phyloP scores from a whole-genome alignment of 2,329 filamentous ascomycete genomes.

The Aspergillus ibericus region DNA sequence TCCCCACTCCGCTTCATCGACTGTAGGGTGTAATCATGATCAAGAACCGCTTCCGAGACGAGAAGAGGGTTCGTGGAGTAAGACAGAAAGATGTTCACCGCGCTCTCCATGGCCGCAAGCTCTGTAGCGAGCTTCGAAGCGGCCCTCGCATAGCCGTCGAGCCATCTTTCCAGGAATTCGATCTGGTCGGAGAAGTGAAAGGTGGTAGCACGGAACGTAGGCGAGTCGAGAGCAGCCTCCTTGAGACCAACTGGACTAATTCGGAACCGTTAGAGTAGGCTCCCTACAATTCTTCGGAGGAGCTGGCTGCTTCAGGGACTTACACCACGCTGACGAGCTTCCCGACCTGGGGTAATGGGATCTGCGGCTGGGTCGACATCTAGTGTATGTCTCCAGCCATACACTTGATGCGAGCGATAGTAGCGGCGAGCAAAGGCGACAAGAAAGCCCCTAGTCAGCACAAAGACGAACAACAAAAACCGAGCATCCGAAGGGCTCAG shows the following conservation, averaged over 20 bases:
- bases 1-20: slow-evolving; percentile 84
- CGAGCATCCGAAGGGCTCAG: slow-evolving; percentile 13
- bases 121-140: slow-evolving; percentile 63
- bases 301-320: slow-evolving; percentile 16
- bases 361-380: slow-evolving; percentile 43
- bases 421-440: slow-evolving; percentile 6
- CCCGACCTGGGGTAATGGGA: slow-evolving; percentile 42
- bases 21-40: slow-evolving; percentile 91
- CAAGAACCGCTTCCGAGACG: slow-evolving; percentile 79
- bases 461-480: background rate
- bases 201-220: slow-evolving; percentile 85
- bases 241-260: slow-evolving; percentile 77
- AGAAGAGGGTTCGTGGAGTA: slow-evolving; percentile 72
- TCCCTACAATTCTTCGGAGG: background rate
- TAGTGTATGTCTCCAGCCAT: slow-evolving; percentile 40
- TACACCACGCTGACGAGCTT: slow-evolving; percentile 50
- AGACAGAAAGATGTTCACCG: slow-evolving; percentile 73
- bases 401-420: slow-evolving; percentile 26
- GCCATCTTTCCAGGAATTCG: slow-evolving; percentile 88
- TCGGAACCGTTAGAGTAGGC: slow-evolving; percentile 14
- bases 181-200: slow-evolving; percentile 89
- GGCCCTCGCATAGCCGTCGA: slow-evolving; percentile 68
- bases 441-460: slow-evolving; percentile 5
- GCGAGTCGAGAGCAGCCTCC: slow-evolving; percentile 94
- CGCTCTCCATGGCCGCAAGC: slow-evolving; percentile 72